phyloP scores from a whole-genome alignment of 257 asterid genomes.

The Solanum sitiens region DNA sequence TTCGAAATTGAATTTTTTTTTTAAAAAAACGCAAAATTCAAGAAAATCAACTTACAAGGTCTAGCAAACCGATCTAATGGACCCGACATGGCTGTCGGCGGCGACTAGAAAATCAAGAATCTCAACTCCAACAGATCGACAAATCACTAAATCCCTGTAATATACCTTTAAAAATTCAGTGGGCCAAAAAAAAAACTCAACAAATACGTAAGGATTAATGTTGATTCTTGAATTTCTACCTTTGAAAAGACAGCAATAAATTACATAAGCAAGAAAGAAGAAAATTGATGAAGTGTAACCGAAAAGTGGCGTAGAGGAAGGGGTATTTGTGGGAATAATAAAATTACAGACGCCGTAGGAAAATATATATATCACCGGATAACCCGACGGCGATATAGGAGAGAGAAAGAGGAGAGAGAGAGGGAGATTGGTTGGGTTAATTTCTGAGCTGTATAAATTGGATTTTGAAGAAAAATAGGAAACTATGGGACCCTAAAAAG shows the following conservation, averaged over 20 bases:
- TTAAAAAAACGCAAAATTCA: not conserved
- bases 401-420: not conserved
- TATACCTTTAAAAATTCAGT: not conserved
- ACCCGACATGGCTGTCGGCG: slow-evolving; percentile 56
- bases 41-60: slow-evolving; percentile 52
- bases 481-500: slow-evolving; percentile 16
- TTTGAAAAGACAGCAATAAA: slow-evolving; percentile 3
- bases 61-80: slow-evolving; percentile 87
- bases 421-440: not conserved
- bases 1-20: not conserved
- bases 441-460: slow-evolving; percentile 4
- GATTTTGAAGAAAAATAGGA: not conserved
- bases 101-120: slow-evolving; percentile 6
- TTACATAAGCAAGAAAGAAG: slow-evolving; percentile 8
- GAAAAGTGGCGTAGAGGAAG: not conserved
- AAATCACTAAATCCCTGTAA: not conserved
- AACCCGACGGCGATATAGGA: slow-evolving; percentile 30
- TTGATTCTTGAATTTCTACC: not conserved
- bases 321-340: not conserved
- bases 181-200: not conserved
- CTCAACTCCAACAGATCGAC: not conserved
- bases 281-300: not conserved
- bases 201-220: not conserved
- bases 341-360: not conserved
- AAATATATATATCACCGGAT: slow-evolving; percentile 28